Conservation (phyloP, 306 rosid species). For the Heteromeles arbutifolia region DNA sequence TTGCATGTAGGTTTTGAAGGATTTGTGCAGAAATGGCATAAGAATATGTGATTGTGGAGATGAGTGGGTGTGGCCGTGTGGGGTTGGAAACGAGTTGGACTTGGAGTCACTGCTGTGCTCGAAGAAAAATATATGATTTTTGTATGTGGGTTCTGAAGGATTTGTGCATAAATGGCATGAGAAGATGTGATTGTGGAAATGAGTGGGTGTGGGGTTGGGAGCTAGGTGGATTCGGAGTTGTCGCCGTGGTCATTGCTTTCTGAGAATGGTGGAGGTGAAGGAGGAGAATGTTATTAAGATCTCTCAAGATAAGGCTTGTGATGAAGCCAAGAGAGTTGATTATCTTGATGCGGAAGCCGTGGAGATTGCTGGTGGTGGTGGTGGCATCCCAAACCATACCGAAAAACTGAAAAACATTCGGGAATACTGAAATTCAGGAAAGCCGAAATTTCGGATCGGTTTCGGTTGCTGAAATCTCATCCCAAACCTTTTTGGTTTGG, state of each 20-base stretch:
- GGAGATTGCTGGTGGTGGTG: constrained; percentile 66
- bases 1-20: too few species aligned
- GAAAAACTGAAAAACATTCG: too few species aligned
- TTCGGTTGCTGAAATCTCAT: too few species aligned
- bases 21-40: too few species aligned
- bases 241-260: constrained; percentile 31
- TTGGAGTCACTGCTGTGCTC: neutral
- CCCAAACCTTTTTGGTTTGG: too few species aligned
- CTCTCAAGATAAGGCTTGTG: constrained; percentile 58
- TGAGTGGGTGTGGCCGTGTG: too few species aligned
- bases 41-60: too few species aligned
- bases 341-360: constrained; percentile 89
- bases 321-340: constrained; percentile 75
- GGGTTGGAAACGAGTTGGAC: too few species aligned
- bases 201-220: constrained; percentile 88
- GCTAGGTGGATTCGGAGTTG: constrained; percentile 62
- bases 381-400: neutral
- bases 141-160: constrained; percentile 22
- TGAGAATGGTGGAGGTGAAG: constrained; percentile 32
- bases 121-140: neutral
- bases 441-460: too few species aligned
- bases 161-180: constrained; percentile 31
- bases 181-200: constrained; percentile 65
- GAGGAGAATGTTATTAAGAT: constrained; percentile 53
- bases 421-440: too few species aligned